phyloP scores from a whole-genome alignment of 192 early-diverging fungal genomes.

The Coemansia sp. region DNA sequence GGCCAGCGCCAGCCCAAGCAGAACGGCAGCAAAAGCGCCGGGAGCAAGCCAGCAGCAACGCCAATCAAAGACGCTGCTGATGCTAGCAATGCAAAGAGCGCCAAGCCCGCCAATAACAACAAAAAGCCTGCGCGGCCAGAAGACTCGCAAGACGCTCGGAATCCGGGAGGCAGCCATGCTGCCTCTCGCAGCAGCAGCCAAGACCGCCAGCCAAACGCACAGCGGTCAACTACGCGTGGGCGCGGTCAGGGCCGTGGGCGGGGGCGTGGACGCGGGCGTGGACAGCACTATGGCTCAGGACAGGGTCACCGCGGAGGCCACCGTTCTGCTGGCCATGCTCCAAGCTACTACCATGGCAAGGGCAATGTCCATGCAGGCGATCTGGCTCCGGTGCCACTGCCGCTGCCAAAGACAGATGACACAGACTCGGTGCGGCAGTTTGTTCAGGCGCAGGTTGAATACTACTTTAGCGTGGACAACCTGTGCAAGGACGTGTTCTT shows the following conservation, averaged over 20 bases:
- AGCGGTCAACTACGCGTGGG: slow-evolving; percentile 7
- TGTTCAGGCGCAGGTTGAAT: slow-evolving; percentile 67
- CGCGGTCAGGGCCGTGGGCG: slow-evolving; percentile 27
- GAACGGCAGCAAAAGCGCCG: slow-evolving; percentile 7
- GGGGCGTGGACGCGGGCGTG: slow-evolving; percentile 37
- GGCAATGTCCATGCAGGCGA: slow-evolving; percentile 50
- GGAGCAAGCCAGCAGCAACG: slow-evolving; percentile 8
- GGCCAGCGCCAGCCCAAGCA: slow-evolving; percentile 24
- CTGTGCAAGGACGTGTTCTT: slow-evolving; percentile 95
- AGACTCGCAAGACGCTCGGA: slow-evolving; percentile 10
- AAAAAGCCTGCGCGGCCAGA: slow-evolving; percentile 19
- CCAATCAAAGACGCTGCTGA: slow-evolving; percentile 9
- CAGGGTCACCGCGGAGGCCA: slow-evolving; percentile 31
- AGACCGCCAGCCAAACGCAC: slow-evolving; percentile 9
- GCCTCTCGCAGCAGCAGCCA: slow-evolving; percentile 14
- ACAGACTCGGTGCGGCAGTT: slow-evolving; percentile 40
- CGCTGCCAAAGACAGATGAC: slow-evolving; percentile 37
- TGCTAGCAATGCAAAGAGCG: neutral
- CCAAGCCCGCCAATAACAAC: slow-evolving; percentile 7
- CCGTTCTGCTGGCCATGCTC: slow-evolving; percentile 38
- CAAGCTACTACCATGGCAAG: slow-evolving; percentile 52
- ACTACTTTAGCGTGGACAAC: slow-evolving; percentile 97
- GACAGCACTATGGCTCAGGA: slow-evolving; percentile 9
- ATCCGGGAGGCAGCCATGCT: slow-evolving; percentile 1
- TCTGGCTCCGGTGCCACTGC: slow-evolving; percentile 20